These are phyloP conservation scores for Boletellus deceptivus DNA, from an alignment of 1,284 basidiomycete species.

Conservation along the genomic window DNA sequence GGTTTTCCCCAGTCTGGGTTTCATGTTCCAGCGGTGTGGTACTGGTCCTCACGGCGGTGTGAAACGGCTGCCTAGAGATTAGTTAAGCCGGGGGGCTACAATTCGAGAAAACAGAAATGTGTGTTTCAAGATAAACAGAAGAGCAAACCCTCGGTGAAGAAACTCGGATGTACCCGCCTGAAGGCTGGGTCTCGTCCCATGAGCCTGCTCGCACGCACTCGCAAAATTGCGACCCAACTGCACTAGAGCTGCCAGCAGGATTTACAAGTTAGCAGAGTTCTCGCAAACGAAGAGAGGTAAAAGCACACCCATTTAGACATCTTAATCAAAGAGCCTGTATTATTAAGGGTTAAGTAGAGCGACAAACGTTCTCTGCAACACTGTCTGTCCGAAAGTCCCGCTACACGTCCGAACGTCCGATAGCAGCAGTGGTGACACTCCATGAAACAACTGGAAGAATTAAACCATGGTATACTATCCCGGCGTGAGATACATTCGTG, in stretches of 20 bases:
- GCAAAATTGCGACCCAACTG: no score
- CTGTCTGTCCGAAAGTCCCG: background rate
- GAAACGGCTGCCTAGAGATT: background rate
- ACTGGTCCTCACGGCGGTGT: constrained; percentile 8
- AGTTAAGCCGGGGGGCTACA: constrained; percentile 1
- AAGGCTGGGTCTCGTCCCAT: no score
- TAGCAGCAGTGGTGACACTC: constrained; percentile 1
- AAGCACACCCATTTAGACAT: constrained; percentile 10
- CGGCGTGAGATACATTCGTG: background rate
- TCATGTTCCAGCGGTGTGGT: constrained; percentile 15
- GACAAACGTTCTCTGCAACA: background rate
- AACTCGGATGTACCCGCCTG: no score
- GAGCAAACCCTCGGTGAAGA: background rate
- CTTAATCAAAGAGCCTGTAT: background rate
- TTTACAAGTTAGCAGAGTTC: constrained; percentile 5
- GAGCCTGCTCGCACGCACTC: no score
- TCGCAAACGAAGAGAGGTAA: background rate
- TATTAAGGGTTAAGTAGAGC: background rate
- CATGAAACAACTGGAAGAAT: constrained; percentile 1
- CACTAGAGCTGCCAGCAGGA: background rate
- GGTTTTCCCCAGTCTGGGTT: constrained; percentile 7
- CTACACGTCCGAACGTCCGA: background rate
- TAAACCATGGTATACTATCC: background rate
- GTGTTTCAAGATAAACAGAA: background rate
- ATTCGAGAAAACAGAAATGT: background rate